phyloP scores from a whole-genome alignment of 805 yeast genomes.

The Monosporozyma yasuniensis region DNA sequence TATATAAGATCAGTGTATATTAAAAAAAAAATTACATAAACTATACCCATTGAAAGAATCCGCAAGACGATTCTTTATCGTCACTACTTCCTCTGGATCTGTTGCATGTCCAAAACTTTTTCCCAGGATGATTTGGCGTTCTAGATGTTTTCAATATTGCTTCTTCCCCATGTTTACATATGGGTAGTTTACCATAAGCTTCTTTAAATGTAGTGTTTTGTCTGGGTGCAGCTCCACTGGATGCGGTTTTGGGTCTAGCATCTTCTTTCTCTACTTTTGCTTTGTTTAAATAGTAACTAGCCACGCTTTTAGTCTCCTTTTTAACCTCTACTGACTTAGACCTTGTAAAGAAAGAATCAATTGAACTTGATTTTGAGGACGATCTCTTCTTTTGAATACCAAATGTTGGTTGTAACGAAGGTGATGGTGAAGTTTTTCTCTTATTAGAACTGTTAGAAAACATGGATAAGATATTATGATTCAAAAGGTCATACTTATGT shows the following conservation, averaged over 20 bases:
- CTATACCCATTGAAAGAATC: conserved; percentile 45
- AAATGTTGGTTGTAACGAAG: neutral
- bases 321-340: neutral
- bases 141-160: conserved; percentile 40
- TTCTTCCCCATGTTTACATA: conserved; percentile 41
- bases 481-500: conserved; percentile 35
- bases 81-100: conserved; percentile 28
- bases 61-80: conserved; percentile 36
- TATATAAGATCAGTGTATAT: neutral
- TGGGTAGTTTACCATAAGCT: conserved; percentile 31
- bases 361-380: conserved; percentile 5
- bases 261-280: neutral
- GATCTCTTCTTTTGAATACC: conserved; percentile 1
- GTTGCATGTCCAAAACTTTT: conserved; percentile 47
- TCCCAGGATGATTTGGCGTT: conserved; percentile 37
- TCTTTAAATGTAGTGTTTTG: conserved; percentile 8
- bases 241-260: neutral
- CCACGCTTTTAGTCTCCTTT: neutral
- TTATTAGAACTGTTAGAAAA: conserved; percentile 17
- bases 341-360: conserved; percentile 7
- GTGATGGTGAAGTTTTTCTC: neutral
- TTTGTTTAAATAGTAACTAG: neutral
- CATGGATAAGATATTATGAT: conserved; percentile 31
- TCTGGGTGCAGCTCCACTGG: neutral
- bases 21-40: neutral